Conservation (phyloP, 441 rosid genomes). For the Pelargonium citronellum region DNA sequence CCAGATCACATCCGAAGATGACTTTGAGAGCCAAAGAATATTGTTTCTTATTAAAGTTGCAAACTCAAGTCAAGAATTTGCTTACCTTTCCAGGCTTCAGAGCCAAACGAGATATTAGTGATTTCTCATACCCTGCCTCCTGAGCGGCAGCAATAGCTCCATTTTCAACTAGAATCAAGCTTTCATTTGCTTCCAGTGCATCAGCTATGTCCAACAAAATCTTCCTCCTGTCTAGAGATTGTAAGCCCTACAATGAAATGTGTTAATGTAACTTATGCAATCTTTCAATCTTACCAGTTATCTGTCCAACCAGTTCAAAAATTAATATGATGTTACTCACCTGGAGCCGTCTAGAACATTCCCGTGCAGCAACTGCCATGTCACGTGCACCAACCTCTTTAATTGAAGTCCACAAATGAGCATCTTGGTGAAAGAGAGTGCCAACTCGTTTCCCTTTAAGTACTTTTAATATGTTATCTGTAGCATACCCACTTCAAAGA, state of each 20-base stretch:
- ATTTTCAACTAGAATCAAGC: conserved; percentile 36
- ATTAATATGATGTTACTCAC: not conserved
- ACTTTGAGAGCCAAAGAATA: not conserved
- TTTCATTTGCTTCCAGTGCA: conserved; percentile 38
- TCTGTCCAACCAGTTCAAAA: no score
- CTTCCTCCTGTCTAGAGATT: conserved; percentile 34
- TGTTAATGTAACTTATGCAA: not conserved
- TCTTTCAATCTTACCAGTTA: not conserved
- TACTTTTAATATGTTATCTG: conserved; percentile 2
- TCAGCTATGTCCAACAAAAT: conserved; percentile 41
- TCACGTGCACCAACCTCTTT: not conserved
- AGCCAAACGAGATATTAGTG: conserved; percentile 38
- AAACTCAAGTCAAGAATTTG: conserved; percentile 1
- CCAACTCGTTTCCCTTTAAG: conserved; percentile 3
- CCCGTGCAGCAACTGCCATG: conserved; percentile 5
- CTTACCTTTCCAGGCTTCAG: conserved; percentile 46
- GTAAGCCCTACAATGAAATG: conserved; percentile 25
- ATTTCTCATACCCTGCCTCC: conserved; percentile 37
- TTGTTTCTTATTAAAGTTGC: not conserved
- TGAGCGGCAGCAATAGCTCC: conserved; percentile 39
- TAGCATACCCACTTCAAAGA: not conserved
- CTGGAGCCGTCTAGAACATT: conserved; percentile 6
- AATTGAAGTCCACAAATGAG: not conserved
- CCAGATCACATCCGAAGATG: no score
- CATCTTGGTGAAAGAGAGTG: conserved; percentile 6